Base-by-base conservation (phyloP, 495 filamentous ascomycete species). In the Rostrohypoxylon terebratum region DNA sequence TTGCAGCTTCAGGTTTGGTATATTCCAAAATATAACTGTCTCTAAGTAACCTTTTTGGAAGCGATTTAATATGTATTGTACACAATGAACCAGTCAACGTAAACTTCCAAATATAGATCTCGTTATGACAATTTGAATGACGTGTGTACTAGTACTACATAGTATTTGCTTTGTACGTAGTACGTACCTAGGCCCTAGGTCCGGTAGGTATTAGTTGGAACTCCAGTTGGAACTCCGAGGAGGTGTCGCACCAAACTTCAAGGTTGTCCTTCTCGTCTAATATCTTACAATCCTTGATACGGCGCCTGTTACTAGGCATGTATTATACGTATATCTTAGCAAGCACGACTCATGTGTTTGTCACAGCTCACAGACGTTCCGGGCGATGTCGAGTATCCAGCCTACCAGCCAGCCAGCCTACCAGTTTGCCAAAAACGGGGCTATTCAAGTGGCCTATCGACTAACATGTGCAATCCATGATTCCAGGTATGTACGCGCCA, bases 391-490 rank as follows among this genome's bases (percentile, higher is more conserved):
- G 28, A 28, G 28, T 28, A 28, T 28, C 28, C 28, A 28, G 28
- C 25, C 25, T 28, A 20, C 16, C 18, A 47, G 4, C 16, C n/a
- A 1, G n/a, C 44, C 44, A 48, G 20, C 16, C 21, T 10, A 23
- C 47, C 47, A 51, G 47, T 51, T 51, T 51, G 47, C 47, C 20
- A 28, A 23, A 47, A 23, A 21, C 20, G 28, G 11, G 47, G 20
- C 10, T 28, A 36, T 54, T 66, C 59, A 36, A 44, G 50, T 55
- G 62, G 62, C 64, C 59, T 51, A 44, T 48, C 28, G 40, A 59
- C 59, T 50, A 50, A 20, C n/a, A 42, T 42, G 38, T 13, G n/a
- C 31, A 25, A 18, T 2, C n/a, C n/a, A n/a, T 48, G n/a, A 25
- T 57, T 10, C 11, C 36, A 38, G n/a, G n/a, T 38, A 38, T 40